Evolutionary conservation across 805 yeast species (phyloP), one percentile per base, ranked within the genome.

Genomic region (Sugiyamaella americana): DNA sequence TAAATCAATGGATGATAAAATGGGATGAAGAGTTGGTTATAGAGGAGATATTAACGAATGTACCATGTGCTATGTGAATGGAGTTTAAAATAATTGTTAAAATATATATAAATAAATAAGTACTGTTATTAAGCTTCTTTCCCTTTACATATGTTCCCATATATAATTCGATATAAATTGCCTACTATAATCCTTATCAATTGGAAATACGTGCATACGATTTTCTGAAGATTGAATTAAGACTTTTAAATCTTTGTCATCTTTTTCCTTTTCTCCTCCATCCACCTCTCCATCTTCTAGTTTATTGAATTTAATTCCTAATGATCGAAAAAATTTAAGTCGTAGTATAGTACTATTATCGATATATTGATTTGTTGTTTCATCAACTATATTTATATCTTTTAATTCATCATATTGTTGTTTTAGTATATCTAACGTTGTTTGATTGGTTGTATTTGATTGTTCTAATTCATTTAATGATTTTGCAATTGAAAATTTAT

Each of bases 121-220:
- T n/a, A n/a, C n/a, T n/a, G n/a, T n/a, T n/a, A n/a, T n/a, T n/a
- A n/a, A n/a, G n/a, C n/a, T 29, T n/a, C 34, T 29, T 29, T 29
- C n/a, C 73, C 29, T 13, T 42, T 39, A 53, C 36, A 53, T 17
- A 22, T 43, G 44, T 51, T 84, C 93, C 95, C 95, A 86, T 26
- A 86, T 75, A 59, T 77, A 82, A 58, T 86, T 85, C 11, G 87
- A 75, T 24, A 84, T 74, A 61, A 84, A 85, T 57, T 73, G 82
- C 49, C 80, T 81, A 56, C 84, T 78, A 51, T 80, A 77, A 49
- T 77, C 74, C 26, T 70, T 68, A 38, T 72, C 60, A 19, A 57
- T 49, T 20, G 51, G 40, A 19, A 59, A 40, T n/a, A 56, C 50
- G 18, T 60, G 49, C 10, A 58, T 51, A 6, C 47, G 48, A 16